These are phyloP conservation scores for Hymenoscyphus linearis DNA, from an alignment of 2,329 filamentous ascomycete genomes.

Conservation along the genomic window DNA sequence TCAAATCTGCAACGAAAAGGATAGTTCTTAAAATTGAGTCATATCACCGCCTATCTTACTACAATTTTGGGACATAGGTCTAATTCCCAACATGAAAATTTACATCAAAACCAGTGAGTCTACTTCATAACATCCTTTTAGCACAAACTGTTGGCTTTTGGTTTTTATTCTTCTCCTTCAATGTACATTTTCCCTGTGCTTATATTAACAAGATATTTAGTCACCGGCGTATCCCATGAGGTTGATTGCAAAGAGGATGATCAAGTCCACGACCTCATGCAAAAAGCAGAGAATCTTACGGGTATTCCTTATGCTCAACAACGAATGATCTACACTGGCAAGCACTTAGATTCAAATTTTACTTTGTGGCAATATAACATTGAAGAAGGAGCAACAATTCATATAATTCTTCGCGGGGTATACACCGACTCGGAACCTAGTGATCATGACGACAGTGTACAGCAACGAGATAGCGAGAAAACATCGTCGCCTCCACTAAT, in stretches of 20 bases:
- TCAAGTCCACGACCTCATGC: neutral
- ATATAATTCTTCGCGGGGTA: too few relatives aligned
- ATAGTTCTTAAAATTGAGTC: too few relatives aligned
- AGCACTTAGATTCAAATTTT: neutral
- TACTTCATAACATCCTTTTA: neutral
- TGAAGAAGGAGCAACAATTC: neutral
- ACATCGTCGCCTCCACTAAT: neutral
- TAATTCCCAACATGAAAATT: neutral
- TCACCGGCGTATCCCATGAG: neutral
- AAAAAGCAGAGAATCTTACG: neutral
- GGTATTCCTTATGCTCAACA: neutral
- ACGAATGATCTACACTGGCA: neutral
- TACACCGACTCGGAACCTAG: too few relatives aligned
- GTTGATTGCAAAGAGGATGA: neutral
- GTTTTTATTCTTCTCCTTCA: neutral
- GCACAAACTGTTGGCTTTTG: neutral
- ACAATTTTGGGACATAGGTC: neutral
- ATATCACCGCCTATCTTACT: neutral
- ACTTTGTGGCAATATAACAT: neutral
- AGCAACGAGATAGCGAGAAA: neutral
- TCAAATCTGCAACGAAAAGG: neutral
- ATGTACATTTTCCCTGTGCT: neutral
- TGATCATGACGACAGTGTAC: too few relatives aligned
- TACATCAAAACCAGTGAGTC: conserved; percentile 1
- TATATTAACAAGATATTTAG: neutral